Base-by-base conservation (phyloP, 1,284 basidiomycete genomes). In the Papiliotrema laurentii region DNA sequence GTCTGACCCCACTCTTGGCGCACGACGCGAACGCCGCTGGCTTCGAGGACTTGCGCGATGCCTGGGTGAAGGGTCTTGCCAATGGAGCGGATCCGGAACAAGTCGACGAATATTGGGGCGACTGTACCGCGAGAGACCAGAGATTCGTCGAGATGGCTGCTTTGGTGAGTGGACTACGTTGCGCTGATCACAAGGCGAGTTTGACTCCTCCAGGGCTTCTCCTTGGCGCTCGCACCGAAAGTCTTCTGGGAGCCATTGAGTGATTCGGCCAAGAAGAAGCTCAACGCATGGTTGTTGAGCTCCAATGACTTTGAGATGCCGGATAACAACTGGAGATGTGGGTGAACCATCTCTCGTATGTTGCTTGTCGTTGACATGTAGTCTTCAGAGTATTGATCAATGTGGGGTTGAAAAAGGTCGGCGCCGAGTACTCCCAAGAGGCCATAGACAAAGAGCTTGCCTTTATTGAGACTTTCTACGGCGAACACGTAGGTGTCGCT, bases 291-390 rank as follows among this genome's bases (percentile, higher is more conserved):
- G 58, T 44, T 64, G 3, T 24, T 60, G 3, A 37, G 45, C 10
- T 47, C 44, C 38, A 64, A 64, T 45, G 41, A 51, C 22, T 44
- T 38, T 34, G 38, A 33, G 2, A 56, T 61, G 35, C 61, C 59
- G 5, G 37, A 43, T 14, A 61, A 65, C 47, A 65, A 65, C 44
- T 65, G 63, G 63, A 36, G 55, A 50, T 65, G 63, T 65, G 26
- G 53, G 63, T 49, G n/a, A 5, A n/a, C 28, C 11, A 10, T 36
- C 14, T 14, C 2, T 28, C n/a, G 9, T 0, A 33, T 3, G 34
- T 22, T 10, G 34, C 36, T 16, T 13, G 21, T 13, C 6, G 0
- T 13, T 16, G n/a, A n/a, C n/a, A n/a, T 11, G 18, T 43, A 65
- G 63, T 59, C 45, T 65, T 65, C 55, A 44, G 60, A 14, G 56